phyloP scores from a whole-genome alignment of 495 filamentous ascomycete genomes.

The Xylaria cubensis region DNA sequence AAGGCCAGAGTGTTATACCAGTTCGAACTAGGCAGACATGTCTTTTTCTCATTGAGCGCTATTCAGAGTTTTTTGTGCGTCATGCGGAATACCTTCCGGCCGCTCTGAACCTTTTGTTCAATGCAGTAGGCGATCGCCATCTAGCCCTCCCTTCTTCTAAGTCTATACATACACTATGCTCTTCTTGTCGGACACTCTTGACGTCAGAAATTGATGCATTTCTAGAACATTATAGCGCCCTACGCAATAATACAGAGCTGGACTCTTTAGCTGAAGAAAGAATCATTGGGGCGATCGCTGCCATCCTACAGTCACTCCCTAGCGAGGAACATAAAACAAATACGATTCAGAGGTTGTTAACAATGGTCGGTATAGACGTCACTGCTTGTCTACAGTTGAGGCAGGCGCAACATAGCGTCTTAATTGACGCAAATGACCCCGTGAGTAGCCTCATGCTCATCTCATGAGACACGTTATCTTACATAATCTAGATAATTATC shows the following conservation, averaged over 20 bases:
- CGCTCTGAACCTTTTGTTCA: slow-evolving; percentile 83
- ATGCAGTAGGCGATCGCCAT: slow-evolving; percentile 68
- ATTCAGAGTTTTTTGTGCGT: slow-evolving; percentile 81
- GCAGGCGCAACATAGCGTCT: slow-evolving; percentile 31
- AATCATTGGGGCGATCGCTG: slow-evolving; percentile 81
- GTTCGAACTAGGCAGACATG: slow-evolving; percentile 77
- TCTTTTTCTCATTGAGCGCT: slow-evolving; percentile 77
- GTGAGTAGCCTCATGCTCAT: slow-evolving; percentile 29
- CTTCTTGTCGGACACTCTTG: slow-evolving; percentile 75
- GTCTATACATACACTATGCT: slow-evolving; percentile 81
- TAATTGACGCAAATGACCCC: slow-evolving; percentile 46
- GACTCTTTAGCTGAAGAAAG: slow-evolving; percentile 78
- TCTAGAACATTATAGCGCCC: slow-evolving; percentile 72
- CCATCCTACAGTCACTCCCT: slow-evolving; percentile 79
- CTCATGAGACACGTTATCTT: neutral
- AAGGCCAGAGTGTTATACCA: slow-evolving; percentile 62
- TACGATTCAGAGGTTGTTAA: slow-evolving; percentile 69
- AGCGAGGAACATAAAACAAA: slow-evolving; percentile 66
- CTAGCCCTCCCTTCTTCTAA: slow-evolving; percentile 77
- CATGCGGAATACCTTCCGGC: slow-evolving; percentile 72
- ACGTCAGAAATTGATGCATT: slow-evolving; percentile 76
- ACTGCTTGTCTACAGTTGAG: slow-evolving; percentile 48
- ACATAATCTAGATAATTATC: slow-evolving; percentile 41
- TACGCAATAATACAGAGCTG: slow-evolving; percentile 64
- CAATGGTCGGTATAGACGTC: slow-evolving; percentile 69